These are phyloP conservation scores for Cinnamomum chago DNA, from an alignment of 164 flowering plant species.

Conservation along the genomic window DNA sequence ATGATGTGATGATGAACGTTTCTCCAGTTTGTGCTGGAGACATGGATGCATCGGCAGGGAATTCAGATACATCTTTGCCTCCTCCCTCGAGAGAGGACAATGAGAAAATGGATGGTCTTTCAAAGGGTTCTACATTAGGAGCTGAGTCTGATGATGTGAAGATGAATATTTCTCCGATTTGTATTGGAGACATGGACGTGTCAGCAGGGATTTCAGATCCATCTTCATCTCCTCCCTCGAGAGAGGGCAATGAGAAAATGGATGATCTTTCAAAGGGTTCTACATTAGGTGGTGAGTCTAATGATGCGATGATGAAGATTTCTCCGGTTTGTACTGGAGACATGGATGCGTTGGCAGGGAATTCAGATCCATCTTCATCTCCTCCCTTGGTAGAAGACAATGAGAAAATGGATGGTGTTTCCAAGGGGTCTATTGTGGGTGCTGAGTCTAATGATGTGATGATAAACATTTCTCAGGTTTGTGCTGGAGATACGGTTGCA, in stretches of 20 bases:
- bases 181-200: not conserved
- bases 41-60: not conserved
- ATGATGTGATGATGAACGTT: not conserved
- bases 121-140: not conserved
- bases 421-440: not conserved
- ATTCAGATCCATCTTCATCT: not conserved
- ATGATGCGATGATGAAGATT: not conserved
- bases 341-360: not conserved
- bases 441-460: not conserved
- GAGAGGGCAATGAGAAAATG: not conserved
- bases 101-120: not conserved
- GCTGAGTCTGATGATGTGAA: not conserved
- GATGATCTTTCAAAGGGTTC: not conserved
- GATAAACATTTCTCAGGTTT: not conserved
- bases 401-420: not conserved
- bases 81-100: not conserved
- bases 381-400: not conserved
- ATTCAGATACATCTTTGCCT: slow-evolving; percentile 1
- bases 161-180: too few species aligned
- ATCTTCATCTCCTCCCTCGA: slow-evolving; percentile 4
- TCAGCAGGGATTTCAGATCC: not conserved
- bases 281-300: not conserved
- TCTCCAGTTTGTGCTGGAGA: not conserved
- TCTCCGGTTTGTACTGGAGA: not conserved
- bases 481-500: not conserved